These are phyloP conservation scores for Akebia trifoliata DNA, from an alignment of 164 flowering plant genomes.

Conservation along the genomic window DNA sequence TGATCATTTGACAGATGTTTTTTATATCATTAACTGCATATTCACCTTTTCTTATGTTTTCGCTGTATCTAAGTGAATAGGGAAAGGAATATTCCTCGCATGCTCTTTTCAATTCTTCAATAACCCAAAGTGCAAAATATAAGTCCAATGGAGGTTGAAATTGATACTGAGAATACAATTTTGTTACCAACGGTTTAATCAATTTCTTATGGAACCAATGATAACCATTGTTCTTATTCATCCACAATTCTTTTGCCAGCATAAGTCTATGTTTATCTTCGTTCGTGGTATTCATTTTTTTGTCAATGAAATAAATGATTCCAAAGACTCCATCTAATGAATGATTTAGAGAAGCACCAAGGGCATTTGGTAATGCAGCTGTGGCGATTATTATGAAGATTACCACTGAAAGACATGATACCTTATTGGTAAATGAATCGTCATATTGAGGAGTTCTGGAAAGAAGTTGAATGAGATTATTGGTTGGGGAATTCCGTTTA, in stretches of 20 bases:
- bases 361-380: not conserved
- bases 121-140: not conserved
- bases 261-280: not conserved
- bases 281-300: not conserved
- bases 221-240: not conserved
- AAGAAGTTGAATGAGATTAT: not conserved
- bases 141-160: not conserved
- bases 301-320: conserved; percentile 5
- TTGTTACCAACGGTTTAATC: too few relatives aligned
- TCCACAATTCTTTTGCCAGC: conserved; percentile 6
- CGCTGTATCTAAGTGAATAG: too few relatives aligned
- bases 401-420: conserved; percentile 8
- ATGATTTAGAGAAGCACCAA: not conserved
- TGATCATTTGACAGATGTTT: too few relatives aligned
- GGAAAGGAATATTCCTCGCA: not conserved
- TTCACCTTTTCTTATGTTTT: too few relatives aligned
- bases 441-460: too few relatives aligned
- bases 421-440: not conserved
- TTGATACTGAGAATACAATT: not conserved
- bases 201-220: not conserved
- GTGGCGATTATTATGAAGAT: conserved; percentile 6
- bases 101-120: not conserved
- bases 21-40: too few relatives aligned
- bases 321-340: not conserved
- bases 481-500: not conserved